These are phyloP conservation scores for Bauhinia variegata DNA, from an alignment of 306 rosid genomes.

Conservation along the genomic window DNA sequence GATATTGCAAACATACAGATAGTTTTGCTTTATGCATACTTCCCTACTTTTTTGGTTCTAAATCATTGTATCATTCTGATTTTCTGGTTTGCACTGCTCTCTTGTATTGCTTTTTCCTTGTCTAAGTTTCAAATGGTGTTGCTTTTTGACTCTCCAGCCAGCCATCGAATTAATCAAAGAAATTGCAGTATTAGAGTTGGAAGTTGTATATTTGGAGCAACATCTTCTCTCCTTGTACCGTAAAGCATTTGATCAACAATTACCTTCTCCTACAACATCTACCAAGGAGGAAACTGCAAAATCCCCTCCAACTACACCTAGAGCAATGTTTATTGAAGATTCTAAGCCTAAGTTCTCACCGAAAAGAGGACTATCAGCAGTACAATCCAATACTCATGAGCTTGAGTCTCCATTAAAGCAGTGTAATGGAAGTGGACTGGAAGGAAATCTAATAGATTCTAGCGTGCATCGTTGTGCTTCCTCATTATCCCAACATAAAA, in stretches of 20 bases:
- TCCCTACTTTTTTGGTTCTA: too few species aligned
- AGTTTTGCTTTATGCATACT: not conserved
- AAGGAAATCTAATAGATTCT: constrained; percentile 67
- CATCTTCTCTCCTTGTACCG: constrained; percentile 94
- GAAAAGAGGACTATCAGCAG: constrained; percentile 50
- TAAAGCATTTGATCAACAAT: constrained; percentile 81
- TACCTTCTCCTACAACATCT: constrained; percentile 57
- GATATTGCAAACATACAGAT: not conserved
- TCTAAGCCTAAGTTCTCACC: constrained; percentile 45
- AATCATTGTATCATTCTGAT: not conserved
- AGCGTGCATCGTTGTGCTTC: constrained; percentile 84
- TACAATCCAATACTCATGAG: constrained; percentile 50
- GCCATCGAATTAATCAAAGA: constrained; percentile 91
- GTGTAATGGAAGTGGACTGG: constrained; percentile 41
- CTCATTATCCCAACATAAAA: constrained; percentile 66
- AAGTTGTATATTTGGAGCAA: constrained; percentile 92
- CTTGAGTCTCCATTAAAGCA: constrained; percentile 47
- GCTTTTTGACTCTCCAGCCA: constrained; percentile 62
- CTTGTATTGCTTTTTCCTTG: constrained; percentile 25
- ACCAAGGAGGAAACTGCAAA: constrained; percentile 54
- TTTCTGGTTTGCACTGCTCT: not conserved
- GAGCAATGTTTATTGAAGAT: constrained; percentile 39
- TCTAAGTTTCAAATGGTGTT: constrained; percentile 11
- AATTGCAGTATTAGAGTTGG: constrained; percentile 83
- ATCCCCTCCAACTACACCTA: constrained; percentile 48